Conservation (phyloP, 306 rosid species). For the Styphnolobium japonicum region DNA sequence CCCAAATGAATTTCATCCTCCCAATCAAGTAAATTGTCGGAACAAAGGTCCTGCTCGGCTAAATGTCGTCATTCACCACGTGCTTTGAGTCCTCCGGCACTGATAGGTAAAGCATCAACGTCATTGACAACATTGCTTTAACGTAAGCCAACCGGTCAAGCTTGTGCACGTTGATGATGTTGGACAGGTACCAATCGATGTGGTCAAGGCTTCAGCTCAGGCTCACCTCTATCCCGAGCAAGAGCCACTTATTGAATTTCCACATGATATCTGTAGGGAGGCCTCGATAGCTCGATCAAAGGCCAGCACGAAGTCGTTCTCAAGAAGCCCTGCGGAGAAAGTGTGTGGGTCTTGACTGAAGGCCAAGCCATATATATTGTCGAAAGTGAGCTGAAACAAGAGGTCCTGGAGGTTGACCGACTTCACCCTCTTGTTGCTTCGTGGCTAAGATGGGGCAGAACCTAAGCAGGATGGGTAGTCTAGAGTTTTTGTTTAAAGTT, state of each 20-base stretch:
- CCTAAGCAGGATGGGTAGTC: constrained; percentile 46
- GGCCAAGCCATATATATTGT: constrained; percentile 61
- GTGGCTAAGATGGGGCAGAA: constrained; percentile 50
- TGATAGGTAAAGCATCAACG: neutral
- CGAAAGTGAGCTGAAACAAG: constrained; percentile 61
- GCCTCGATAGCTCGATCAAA: constrained; percentile 27
- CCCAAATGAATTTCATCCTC: too few relatives aligned
- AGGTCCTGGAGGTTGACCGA: constrained; percentile 63
- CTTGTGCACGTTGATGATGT: too few relatives aligned
- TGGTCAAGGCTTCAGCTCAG: too few relatives aligned
- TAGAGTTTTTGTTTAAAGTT: neutral
- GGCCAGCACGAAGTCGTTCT: neutral
- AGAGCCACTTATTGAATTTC: constrained; percentile 11
- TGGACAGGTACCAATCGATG: too few relatives aligned
- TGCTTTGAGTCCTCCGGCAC: constrained; percentile 10
- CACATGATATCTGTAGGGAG: constrained; percentile 3
- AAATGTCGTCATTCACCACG: neutral
- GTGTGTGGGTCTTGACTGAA: constrained; percentile 63
- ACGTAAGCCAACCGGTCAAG: neutral
- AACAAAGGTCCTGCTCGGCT: neutral
- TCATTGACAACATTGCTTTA: neutral
- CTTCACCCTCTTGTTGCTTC: constrained; percentile 29
- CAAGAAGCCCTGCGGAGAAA: constrained; percentile 17
- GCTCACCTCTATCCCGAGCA: too few relatives aligned
- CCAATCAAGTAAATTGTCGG: too few relatives aligned